Base-by-base conservation (phyloP, 1,139 yeast species). In the Hyphopichia burtonii region DNA sequence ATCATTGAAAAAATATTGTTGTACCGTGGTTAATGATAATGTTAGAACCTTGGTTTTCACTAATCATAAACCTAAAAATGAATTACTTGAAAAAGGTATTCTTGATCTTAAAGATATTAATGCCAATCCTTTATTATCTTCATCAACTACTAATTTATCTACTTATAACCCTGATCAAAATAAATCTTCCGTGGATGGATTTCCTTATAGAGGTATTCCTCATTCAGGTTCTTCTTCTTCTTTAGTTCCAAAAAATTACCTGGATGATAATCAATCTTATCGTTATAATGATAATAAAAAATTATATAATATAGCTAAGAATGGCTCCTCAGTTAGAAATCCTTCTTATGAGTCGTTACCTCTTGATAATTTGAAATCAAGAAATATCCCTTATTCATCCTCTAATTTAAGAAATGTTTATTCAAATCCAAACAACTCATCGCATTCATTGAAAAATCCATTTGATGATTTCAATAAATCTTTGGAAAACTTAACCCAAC, bases 1-100 rank as follows among this genome's bases (percentile, higher is more conserved):
- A 33, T 60, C 71, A 14, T 59, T 83, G 42, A 83, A 80, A 51
- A 80, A 76, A 49, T 83, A 75, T 57, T 83, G 86, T 56, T 79
- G 82, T 56, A 53, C 65, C 20, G 66, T 76, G 38, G 79, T 83
- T 44, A 82, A 82, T 56, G 65, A 69, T 31, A 69, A 76, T 22
- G 82, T 83, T n/a, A 70, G 79, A 43, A 53, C 55, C 27, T 61
- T 82, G 46, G 83, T 81, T 5, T 63, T 63, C 44, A 70, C 66
- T 46, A 68, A 78, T 51, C 83, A 79, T 55, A 69, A 64, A 50
- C 62, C 75, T 16, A 63, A 60, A 50, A 51, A 54, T 36, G 66
- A 64, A 46, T 58, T 68, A 38, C 47, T 66, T 34, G 68, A 65
- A 37, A 60, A 61, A 44, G 74, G 74, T 14, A 55, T 68, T 17